Evolutionary conservation across 2,329 filamentous ascomycete species (phyloP), one percentile per base, ranked within the genome.

Genomic region (Cladophialophora exuberans): DNA sequence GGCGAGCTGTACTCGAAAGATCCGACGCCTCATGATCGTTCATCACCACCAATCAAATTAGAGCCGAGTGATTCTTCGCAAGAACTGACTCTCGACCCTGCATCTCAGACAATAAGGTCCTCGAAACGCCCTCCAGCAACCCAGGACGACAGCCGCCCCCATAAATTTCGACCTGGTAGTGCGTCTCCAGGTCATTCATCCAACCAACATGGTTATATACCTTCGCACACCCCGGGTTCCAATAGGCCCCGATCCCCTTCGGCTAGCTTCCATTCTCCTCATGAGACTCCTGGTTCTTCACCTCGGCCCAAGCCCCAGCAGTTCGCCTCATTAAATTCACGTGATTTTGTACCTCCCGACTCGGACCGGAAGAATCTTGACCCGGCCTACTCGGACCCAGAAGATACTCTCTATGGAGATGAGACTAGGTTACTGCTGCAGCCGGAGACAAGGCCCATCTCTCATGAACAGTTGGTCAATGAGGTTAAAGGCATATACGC

Each of bases 381-480:
- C n/a, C 33, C 39, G 13, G 30, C 20, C 39, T 23, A 10, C n/a
- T 15, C 25, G 11, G 18, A 41, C 30, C 22, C 44, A 43, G 42
- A 42, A 17, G 52, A 58, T 35, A 25, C 10, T 41, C 22, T 44
- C 4, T 15, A 23, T 18, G 48, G 56, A 9, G 11, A 25, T 11
- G 43, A 52, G 3, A 42, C 39, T 20, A 44, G 42, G 13, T 49
- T 63, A 26, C 20, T 62, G 2, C 44, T 76, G 9, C 82, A 90
- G 62, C 84, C 82, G 0, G 80, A 86, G 46, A 89, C 85, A 0
- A 73, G 85, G 0, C 81, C 84, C 0, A 91, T 94, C 6, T 86
- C 85, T 0, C 86, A 90, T 57, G 86, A 91, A 1, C 88, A 96
- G 62, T 77, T 96, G 0, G 83, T 90, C 0, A 84, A 85, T 0